Base-by-base conservation (phyloP, 495 filamentous ascomycete species). In the Pyrenopolyporus hunteri region DNA sequence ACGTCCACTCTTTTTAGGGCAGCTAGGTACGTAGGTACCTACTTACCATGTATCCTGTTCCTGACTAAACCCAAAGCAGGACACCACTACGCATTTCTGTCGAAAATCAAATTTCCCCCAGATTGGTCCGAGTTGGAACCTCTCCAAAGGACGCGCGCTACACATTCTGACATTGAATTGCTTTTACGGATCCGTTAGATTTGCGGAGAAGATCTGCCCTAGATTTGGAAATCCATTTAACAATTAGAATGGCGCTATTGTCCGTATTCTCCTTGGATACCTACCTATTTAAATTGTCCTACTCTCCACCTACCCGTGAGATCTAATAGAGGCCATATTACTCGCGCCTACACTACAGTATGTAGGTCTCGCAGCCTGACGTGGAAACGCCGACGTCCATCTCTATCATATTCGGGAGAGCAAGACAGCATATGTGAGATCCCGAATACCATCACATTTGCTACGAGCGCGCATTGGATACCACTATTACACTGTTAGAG, bases 171-270 rank as follows among this genome's bases (percentile, higher is more conserved):
- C 10, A 42, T 42, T 42, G 10, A 42, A 42, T 42, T 17, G 37
- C 19, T 42, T 33, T 11, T 3, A 20, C n/a, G n/a, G 11, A 32
- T 35, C 35, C 26, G 11, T 22, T 20, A 45, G 54, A 36, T 57
- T 63, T 63, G 66, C 58, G 63, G 67, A 69, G 63, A 67, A 55
- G 54, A 55, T 63, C 63, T 60, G 44, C 46, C 29, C 59, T 61
- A 37, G 29, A 67, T 35, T n/a, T 29, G 54, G 63, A 46, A 44
- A 37, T 33, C 48, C 62, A 66, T 62, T 68, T 46, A 67, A 55
- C 42, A 56, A 45, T 49, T 48, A 42, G 22, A 16, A 44, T 50
- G 40, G 22, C 43, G 48, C 37, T 46, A 54, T 63, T 33, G 22
- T 47, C 32, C 25, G 36, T 33, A 6, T 29, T 52, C 8, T n/a